phyloP scores from a whole-genome alignment of 768 basidiomycete genomes.

The Pulveroboletus sp. region DNA sequence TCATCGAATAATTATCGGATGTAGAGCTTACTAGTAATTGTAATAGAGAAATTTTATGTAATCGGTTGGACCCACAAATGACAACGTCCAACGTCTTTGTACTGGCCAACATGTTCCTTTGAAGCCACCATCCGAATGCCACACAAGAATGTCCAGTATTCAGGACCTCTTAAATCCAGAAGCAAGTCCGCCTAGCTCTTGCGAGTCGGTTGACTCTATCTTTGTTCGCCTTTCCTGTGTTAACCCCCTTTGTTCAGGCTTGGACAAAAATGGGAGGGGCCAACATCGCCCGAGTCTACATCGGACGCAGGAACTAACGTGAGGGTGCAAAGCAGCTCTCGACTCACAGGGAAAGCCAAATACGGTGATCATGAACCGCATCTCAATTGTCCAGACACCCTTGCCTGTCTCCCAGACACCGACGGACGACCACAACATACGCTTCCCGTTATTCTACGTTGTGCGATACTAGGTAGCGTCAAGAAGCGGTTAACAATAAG shows the following conservation, averaged over 20 bases:
- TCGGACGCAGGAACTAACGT: conserved; percentile 33
- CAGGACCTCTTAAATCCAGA: conserved; percentile 56
- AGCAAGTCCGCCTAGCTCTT: conserved; percentile 34
- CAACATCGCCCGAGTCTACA: conserved; percentile 33
- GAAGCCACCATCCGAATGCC: conserved; percentile 20
- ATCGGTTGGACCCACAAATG: conserved; percentile 34
- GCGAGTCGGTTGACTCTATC: conserved; percentile 37
- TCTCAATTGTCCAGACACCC: conserved; percentile 72
- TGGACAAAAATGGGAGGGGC: conserved; percentile 25
- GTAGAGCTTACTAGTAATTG: conserved; percentile 16
- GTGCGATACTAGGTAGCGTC: conserved; percentile 75
- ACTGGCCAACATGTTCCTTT: conserved; percentile 3
- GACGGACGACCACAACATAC: conserved; percentile 79
- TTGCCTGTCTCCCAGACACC: conserved; percentile 75
- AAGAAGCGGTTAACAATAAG: conserved; percentile 75
- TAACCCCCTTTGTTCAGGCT: conserved; percentile 31
- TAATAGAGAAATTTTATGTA: conserved; percentile 23
- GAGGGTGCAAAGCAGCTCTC: conserved; percentile 19
- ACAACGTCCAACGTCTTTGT: conserved; percentile 11
- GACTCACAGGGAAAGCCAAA: conserved; percentile 22
- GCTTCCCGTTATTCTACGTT: conserved; percentile 78
- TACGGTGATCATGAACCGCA: conserved; percentile 55
- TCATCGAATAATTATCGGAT: conserved; percentile 20
- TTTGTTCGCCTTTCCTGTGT: conserved; percentile 4
- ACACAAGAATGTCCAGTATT: conserved; percentile 50